Evolutionary conservation across 331 rosid species (phyloP).

Genomic region (Prunus yedoensis): DNA sequence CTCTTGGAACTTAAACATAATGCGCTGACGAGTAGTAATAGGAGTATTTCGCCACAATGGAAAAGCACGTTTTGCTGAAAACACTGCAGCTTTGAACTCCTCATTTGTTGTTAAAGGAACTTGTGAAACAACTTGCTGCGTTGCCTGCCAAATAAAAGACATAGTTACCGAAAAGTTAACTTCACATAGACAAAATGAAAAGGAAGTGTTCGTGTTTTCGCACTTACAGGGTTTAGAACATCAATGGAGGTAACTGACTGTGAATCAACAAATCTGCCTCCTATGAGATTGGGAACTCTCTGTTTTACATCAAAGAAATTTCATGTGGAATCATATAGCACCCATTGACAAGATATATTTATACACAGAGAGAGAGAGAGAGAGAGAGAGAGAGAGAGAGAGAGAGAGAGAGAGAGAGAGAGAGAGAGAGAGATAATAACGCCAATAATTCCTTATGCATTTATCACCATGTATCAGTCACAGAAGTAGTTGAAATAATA

Average conservation of each 20-base stretch:
- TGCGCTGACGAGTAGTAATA: slow-evolving; percentile 80
- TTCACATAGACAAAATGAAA: neutral
- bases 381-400: neutral
- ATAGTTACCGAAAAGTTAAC: neutral
- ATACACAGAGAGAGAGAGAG: neutral
- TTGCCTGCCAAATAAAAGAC: slow-evolving; percentile 51
- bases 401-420: no score
- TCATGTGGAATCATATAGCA: neutral
- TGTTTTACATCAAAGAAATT: slow-evolving; percentile 29
- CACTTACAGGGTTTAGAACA: slow-evolving; percentile 86
- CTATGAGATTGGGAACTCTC: slow-evolving; percentile 93
- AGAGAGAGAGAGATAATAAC: neutral
- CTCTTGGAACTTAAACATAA: slow-evolving; percentile 90
- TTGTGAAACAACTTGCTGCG: slow-evolving; percentile 94
- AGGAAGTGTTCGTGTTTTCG: neutral
- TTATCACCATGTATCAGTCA: neutral
- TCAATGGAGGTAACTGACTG: slow-evolving; percentile 58
- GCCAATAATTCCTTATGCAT: neutral
- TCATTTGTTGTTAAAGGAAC: slow-evolving; percentile 83
- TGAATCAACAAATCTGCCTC: slow-evolving; percentile 76
- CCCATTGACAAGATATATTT: slow-evolving; percentile 2
- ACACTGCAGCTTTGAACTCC: slow-evolving; percentile 88
- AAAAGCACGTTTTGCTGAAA: slow-evolving; percentile 86
- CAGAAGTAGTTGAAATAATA: neutral
- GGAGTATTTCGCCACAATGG: slow-evolving; percentile 88